Evolutionary conservation across 2,329 filamentous ascomycete species (phyloP).

Genomic region (Onygenales sp.): DNA sequence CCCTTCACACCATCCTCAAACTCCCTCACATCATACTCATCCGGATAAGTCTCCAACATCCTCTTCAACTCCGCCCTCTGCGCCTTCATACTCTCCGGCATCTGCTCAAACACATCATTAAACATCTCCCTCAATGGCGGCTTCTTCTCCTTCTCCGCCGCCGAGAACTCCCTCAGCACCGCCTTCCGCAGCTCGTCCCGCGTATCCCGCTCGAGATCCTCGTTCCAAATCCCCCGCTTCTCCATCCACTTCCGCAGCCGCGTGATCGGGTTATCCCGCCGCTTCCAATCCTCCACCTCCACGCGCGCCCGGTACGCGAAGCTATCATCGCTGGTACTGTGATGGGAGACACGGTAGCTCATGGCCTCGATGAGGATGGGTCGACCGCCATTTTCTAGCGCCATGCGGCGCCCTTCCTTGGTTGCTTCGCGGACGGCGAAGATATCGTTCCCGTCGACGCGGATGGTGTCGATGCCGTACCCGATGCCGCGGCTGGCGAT

Average conservation of each 20-base stretch:
- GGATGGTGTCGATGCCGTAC: slow-evolving; percentile 88
- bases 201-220: slow-evolving; percentile 66
- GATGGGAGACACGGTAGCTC: slow-evolving; percentile 96
- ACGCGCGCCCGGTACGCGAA: slow-evolving; percentile 91
- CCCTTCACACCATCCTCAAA: slow-evolving; percentile 66
- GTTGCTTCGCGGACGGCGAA: slow-evolving; percentile 79
- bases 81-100: slow-evolving; percentile 66
- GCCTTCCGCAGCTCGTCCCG: slow-evolving; percentile 60
- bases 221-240: slow-evolving; percentile 70
- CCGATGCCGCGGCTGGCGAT: slow-evolving; percentile 80
- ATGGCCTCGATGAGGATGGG: slow-evolving; percentile 89
- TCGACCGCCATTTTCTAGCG: slow-evolving; percentile 67
- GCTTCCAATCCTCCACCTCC: slow-evolving; percentile 91
- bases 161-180: slow-evolving; percentile 72
- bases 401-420: slow-evolving; percentile 64
- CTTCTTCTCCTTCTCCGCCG: slow-evolving; percentile 51
- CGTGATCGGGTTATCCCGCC: slow-evolving; percentile 79
- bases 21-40: slow-evolving; percentile 76
- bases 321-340: slow-evolving; percentile 93
- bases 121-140: slow-evolving; percentile 52
- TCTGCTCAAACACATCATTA: slow-evolving; percentile 77
- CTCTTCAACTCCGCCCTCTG: slow-evolving; percentile 70
- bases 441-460: slow-evolving; percentile 90
- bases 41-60: slow-evolving; percentile 76
- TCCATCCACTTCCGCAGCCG: slow-evolving; percentile 87